Evolutionary conservation across 495 filamentous ascomycete genomes (phyloP).

Genomic region (Aspergillus leporis): DNA sequence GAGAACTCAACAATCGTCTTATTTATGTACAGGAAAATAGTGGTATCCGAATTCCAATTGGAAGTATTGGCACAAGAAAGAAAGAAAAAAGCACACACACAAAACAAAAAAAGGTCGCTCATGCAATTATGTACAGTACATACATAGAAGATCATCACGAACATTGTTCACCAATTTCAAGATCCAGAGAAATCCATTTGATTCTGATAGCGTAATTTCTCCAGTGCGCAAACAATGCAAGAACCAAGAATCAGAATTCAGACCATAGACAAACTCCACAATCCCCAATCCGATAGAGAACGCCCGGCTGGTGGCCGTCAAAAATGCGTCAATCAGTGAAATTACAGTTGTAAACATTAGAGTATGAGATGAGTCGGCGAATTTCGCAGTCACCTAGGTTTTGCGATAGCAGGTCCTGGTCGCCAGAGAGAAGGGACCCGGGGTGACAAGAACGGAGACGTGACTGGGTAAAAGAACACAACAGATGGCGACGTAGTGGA

Average conservation of each 20-base stretch:
- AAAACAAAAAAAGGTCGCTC: background rate
- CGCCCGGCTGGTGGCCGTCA: conserved; percentile 8
- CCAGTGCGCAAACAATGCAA: background rate
- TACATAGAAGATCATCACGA: conserved; percentile 1
- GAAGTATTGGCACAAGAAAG: background rate
- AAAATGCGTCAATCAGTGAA: conserved; percentile 10
- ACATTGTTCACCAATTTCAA: background rate
- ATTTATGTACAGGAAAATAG: too few species aligned
- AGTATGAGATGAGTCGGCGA: conserved; percentile 11
- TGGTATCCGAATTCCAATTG: background rate
- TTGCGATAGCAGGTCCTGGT: background rate
- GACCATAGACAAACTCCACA: background rate
- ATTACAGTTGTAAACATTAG: conserved; percentile 33
- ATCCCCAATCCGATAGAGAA: background rate
- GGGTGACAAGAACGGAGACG: background rate
- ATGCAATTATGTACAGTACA: background rate
- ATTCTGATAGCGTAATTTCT: background rate
- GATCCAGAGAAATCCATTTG: background rate
- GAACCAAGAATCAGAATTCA: background rate
- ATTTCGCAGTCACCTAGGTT: background rate
- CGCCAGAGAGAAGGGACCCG: background rate
- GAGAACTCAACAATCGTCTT: too few species aligned
- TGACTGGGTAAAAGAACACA: conserved; percentile 2
- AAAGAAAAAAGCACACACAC: conserved; percentile 1
- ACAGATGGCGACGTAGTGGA: conserved; percentile 4